Evolutionary conservation across 1,284 basidiomycete genomes (phyloP).

Genomic region (Fomitopsis pinicola): DNA sequence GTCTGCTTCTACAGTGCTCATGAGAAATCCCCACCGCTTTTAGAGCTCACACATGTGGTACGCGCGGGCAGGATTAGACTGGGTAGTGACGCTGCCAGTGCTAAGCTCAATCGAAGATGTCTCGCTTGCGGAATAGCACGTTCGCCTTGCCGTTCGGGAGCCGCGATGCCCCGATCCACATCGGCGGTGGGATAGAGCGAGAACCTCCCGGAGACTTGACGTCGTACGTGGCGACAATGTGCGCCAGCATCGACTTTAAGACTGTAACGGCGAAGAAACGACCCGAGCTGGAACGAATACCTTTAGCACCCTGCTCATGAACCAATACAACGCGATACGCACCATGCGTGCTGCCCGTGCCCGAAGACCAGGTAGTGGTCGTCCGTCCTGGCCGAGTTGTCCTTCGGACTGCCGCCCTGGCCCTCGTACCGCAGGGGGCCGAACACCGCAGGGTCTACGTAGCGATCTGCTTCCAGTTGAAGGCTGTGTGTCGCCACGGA

Average conservation of each 20-base stretch:
- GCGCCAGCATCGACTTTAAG: conserved; percentile 41
- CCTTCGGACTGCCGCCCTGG: conserved; percentile 22
- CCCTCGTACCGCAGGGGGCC: conserved; percentile 42
- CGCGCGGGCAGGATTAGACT: no score
- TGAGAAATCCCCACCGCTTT: no score
- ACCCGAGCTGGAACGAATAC: conserved; percentile 29
- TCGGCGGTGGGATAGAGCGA: conserved; percentile 13
- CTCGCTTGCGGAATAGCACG: neutral
- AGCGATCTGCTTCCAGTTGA: conserved; percentile 38
- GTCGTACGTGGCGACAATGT: conserved; percentile 42
- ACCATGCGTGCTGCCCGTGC: conserved; percentile 27
- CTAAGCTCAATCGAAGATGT: no score
- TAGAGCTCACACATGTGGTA: no score
- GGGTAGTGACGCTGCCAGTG: no score
- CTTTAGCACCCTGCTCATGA: neutral
- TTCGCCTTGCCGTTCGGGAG: neutral
- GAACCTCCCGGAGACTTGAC: conserved; percentile 30
- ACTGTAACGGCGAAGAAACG: conserved; percentile 43
- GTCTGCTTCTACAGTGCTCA: no score
- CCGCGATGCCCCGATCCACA: conserved; percentile 1
- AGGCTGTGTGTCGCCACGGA: conserved; percentile 35
- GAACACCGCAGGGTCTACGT: conserved; percentile 36
- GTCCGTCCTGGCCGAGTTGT: conserved; percentile 22
- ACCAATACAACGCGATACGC: neutral
- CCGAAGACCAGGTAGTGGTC: conserved; percentile 24